Percentiles rank a stretch among this genome's conserved stretches.
Conservation (phyloP, 208 protist species). For the Leishmania arabica region DNA sequence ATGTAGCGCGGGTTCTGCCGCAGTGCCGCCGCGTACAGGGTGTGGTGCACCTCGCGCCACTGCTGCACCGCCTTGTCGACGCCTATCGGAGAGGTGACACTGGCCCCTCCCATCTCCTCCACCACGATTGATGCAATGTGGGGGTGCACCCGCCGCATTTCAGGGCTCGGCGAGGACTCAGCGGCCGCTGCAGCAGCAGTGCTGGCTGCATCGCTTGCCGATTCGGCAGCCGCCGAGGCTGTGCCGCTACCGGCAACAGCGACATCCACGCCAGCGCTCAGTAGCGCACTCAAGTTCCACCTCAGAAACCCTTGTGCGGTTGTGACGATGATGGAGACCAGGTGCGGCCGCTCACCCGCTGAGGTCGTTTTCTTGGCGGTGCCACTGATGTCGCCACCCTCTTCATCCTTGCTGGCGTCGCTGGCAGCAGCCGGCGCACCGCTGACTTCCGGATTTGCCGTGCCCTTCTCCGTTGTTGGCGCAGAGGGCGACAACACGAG, state of each 20-base stretch:
- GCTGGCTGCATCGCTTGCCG: background rate
- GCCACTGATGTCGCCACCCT: background rate
- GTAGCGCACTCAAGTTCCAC: constrained; percentile 26
- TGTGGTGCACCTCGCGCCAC: constrained; percentile 19
- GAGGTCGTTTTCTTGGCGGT: background rate
- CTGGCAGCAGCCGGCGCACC: background rate
- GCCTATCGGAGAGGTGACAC: background rate
- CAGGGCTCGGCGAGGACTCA: background rate
- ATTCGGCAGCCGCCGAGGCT: background rate
- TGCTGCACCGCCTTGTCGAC: constrained; percentile 28
- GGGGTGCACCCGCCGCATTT: constrained; percentile 22
- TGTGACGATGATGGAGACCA: constrained; percentile 30
- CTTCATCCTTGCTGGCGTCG: constrained; percentile 6
- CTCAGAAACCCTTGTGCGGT: constrained; percentile 28
- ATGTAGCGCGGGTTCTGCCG: constrained; percentile 28
- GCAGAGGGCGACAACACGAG: constrained; percentile 14
- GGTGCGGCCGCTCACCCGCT: constrained; percentile 13
- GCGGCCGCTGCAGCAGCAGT: background rate
- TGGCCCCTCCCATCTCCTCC: constrained; percentile 36
- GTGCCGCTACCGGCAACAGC: background rate
- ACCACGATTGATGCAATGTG: constrained; percentile 43
- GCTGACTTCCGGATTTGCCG: background rate
- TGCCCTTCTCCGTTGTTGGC: background rate
- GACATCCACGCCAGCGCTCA: constrained; percentile 27
- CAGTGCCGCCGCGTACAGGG: constrained; percentile 3